Percentiles rank a stretch among this genome's conserved stretches.
Evolutionary conservation across 2,329 filamentous ascomycete species (phyloP).

Genomic region (Nothopassalora personata): DNA sequence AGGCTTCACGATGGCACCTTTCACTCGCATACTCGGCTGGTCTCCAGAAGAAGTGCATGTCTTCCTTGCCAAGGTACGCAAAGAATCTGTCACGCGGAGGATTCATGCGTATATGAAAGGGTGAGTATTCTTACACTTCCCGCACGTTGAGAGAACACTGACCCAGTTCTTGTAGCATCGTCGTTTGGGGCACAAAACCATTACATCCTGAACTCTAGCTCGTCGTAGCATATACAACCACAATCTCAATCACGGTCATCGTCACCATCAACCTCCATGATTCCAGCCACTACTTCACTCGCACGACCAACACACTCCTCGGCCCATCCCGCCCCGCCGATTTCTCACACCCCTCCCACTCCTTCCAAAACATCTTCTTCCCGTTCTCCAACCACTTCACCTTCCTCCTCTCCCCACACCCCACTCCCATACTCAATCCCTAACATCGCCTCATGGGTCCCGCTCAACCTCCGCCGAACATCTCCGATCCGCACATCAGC

Average conservation of each 20-base stretch:
- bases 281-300: not conserved
- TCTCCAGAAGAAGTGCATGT: conserved; percentile 41
- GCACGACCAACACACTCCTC: not conserved
- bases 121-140: not conserved
- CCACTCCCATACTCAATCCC: not conserved
- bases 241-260: not conserved
- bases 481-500: not conserved
- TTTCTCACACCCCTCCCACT: not conserved
- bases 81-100: conserved; percentile 29
- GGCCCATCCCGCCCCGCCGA: not conserved
- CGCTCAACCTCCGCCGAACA: not conserved
- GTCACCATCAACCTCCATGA: no score
- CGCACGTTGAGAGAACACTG: not conserved
- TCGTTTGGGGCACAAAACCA: conserved; percentile 12
- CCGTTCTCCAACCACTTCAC: not conserved
- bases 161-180: not conserved
- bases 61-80: conserved; percentile 40
- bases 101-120: conserved; percentile 22
- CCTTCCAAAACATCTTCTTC: not conserved
- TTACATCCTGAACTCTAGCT: not conserved
- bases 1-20: conserved; percentile 40
- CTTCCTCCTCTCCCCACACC: not conserved
- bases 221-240: not conserved
- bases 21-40: conserved; percentile 42
- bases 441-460: not conserved